These are phyloP conservation scores for Juncus inflexus DNA, from an alignment of 176 grass and related monocot genomes.

Conservation along the genomic window DNA sequence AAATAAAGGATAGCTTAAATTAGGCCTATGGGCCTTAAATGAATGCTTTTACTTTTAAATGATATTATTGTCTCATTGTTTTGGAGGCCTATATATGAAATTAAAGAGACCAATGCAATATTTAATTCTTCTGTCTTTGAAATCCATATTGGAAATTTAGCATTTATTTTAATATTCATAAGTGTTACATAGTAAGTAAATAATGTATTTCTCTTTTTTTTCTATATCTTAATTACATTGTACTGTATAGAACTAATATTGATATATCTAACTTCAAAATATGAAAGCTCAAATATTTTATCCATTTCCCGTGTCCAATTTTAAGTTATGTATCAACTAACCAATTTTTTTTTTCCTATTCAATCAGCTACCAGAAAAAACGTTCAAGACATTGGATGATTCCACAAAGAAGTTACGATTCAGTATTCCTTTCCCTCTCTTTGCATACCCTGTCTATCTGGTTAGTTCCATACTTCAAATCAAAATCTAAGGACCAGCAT, in stretches of 20 bases:
- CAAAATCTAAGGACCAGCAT: not conserved
- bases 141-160: too few species aligned
- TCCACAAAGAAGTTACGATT: slow-evolving; percentile 53
- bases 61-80: not conserved
- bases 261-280: too few species aligned
- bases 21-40: too few species aligned
- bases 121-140: too few species aligned
- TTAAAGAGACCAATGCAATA: not conserved
- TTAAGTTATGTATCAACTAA: not conserved
- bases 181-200: too few species aligned
- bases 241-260: too few species aligned
- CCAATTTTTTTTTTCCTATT: not conserved
- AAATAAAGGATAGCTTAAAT: too few species aligned
- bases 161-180: too few species aligned
- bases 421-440: slow-evolving; percentile 50
- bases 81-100: not conserved
- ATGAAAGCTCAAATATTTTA: not conserved
- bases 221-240: too few species aligned
- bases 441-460: slow-evolving; percentile 74
- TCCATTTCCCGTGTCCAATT: not conserved
- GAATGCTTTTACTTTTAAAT: too few species aligned
- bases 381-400: slow-evolving; percentile 42
- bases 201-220: too few species aligned
- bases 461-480: slow-evolving; percentile 29
- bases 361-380: slow-evolving; percentile 60